These are phyloP conservation scores for Plantago lanceolata DNA, from an alignment of 305 asterid genomes.

Conservation along the genomic window DNA sequence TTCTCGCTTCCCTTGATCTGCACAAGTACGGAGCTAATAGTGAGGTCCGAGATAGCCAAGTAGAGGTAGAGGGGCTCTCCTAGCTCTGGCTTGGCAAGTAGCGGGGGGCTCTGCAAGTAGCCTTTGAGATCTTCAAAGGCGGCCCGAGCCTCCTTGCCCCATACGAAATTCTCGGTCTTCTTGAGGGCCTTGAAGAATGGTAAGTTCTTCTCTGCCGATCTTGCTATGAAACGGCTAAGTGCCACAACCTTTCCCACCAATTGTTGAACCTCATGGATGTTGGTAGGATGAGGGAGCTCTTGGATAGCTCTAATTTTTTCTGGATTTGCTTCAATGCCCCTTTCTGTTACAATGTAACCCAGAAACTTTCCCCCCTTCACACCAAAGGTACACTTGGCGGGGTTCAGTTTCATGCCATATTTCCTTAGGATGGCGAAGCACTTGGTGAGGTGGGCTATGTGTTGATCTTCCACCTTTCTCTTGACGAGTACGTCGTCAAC, in stretches of 20 bases:
- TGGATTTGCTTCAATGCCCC: no score
- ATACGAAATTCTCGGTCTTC: neutral
- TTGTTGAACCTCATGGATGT: no score
- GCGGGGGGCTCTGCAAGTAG: neutral
- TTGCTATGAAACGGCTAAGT: neutral
- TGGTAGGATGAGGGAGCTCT: no score
- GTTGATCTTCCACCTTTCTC: neutral
- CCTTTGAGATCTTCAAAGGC: no score
- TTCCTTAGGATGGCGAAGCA: neutral
- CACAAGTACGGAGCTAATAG: no score
- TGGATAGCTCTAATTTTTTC: no score
- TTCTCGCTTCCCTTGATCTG: no score
- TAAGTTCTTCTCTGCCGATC: neutral
- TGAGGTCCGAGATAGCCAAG: no score
- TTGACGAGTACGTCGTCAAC: neutral
- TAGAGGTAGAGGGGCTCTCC: neutral
- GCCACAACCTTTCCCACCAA: neutral
- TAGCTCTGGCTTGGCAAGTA: neutral
- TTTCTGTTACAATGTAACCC: no score
- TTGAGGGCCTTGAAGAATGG: neutral
- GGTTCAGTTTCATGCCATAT: neutral
- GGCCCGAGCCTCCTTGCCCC: neutral
- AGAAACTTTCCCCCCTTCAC: neutral
- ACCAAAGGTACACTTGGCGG: neutral
- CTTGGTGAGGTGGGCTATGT: no score